phyloP scores from a whole-genome alignment of 148 eudicot species.

The Camellia japonica region DNA sequence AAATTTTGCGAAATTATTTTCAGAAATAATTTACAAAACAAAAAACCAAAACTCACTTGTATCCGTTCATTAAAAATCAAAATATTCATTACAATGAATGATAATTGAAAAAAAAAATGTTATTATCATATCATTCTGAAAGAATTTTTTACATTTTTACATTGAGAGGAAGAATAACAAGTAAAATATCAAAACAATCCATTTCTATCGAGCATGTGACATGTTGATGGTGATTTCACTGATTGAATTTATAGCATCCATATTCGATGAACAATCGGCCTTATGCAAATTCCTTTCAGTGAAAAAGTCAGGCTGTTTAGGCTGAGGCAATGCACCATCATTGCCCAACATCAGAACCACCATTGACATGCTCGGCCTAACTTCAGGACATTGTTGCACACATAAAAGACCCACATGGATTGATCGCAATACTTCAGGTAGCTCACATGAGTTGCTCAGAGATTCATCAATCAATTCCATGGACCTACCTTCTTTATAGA shows the following conservation, averaged over 20 bases:
- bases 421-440: constrained; percentile 10
- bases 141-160: too few relatives aligned
- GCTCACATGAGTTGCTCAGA: not conserved
- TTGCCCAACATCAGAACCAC: constrained; percentile 19
- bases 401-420: constrained; percentile 29
- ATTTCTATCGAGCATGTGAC: not conserved
- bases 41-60: too few relatives aligned
- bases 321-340: constrained; percentile 17
- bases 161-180: too few relatives aligned
- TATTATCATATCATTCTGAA: too few relatives aligned
- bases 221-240: not conserved
- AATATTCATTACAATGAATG: too few relatives aligned
- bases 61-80: too few relatives aligned
- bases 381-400: constrained; percentile 25
- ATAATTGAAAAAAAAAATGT: too few relatives aligned
- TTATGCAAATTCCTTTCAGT: not conserved
- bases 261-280: not conserved
- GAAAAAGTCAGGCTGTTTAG: constrained; percentile 26
- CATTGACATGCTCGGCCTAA: constrained; percentile 26
- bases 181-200: too few relatives aligned
- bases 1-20: too few relatives aligned
- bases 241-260: not conserved
- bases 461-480: constrained; percentile 14
- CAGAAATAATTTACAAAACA: too few relatives aligned
- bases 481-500: constrained; percentile 13